Base-by-base conservation (phyloP, 345 rosid genomes). In the Odontarrhena argentea region DNA sequence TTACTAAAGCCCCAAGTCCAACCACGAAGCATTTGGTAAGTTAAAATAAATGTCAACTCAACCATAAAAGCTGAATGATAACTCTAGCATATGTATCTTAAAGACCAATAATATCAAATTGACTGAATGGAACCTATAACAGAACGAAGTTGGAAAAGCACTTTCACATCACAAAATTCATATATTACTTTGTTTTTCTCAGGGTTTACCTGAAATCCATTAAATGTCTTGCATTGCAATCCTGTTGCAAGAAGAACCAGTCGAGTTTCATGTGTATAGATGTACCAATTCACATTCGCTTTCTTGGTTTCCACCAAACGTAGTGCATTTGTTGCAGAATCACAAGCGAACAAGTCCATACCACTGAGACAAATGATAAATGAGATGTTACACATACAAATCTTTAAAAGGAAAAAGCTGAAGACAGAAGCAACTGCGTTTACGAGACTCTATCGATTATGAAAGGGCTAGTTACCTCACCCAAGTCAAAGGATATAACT, bases 221-320 rank as follows among this genome's bases (percentile, higher is more conserved):
- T 80, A 73, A 95, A 79, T 37, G 80, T 79, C 80, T 84, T 87
- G 96, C 96, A 89, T 69, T 91, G 97, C 90, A 95, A 79, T 80
- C 98, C 98, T 5, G 98, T 89, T 58, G 99, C 97, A 81, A 95
- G 96, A 76, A 91, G 96, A 82, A 91, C 83, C 84, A 91, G 70
- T 68, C 99, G 89, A 71, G 96, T 89, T 65, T 91, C 99, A 79
- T 95, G 99, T 6, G 98, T 91, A 75, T 95, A 91, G 60, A 78
- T 75, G 79, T 84, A 91, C 98, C 98, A 91, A 73, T 81, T 79
- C 59, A 87, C 89, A 70, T 76, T 85, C 67, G 71, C 55, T 76
- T 84, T 91, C 79, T 74, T 89, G 49, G 90, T 80, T 77, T 91
- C 98, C 70, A 95, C 96, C 81, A 91, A 79, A 74, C 60, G 67